Evolutionary conservation across 208 protist genomes (phyloP), one percentile per base, ranked within the genome.

Genomic region (Leishmania tarentolae): DNA sequence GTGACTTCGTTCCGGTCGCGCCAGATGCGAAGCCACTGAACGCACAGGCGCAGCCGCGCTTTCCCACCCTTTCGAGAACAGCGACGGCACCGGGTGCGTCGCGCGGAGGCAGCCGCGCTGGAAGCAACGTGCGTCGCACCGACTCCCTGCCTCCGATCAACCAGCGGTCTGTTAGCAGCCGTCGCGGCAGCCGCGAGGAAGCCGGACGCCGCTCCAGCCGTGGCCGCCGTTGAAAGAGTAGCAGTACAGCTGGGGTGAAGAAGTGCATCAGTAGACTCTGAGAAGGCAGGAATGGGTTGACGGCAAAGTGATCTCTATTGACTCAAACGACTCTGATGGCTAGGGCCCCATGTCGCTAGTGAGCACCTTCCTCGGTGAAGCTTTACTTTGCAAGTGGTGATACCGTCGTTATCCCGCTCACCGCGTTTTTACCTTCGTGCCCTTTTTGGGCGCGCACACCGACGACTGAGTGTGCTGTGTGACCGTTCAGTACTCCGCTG

Each of bases 1-100:
- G 84, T 15, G 88, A 93, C 74, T 89, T 90, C 28, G 90, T 93
- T 24, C 86, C 88, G 28, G 87, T 93, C 3, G 84, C 84, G 6
- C 82, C 86, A 1, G 91, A 96, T 69, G 91, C 89, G 50, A 91
- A 88, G 80, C 92, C 88, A 80, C 83, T 96, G 44, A 82, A 69
- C 19, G 74, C 75, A 44, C 86, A 88, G 71, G 75, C 85, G 53
- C 78, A 87, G 68, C 86, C 86, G 35, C 89, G 92, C 76, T 94
- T 96, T 81, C 90, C 92, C 31, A 80, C 83, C 46, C 76, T 92
- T 57, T 78, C 78, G 35, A 87, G 90, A 47, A 91, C 89, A 11
- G 83, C 86, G 63, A 95, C 90, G 42, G 89, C 85, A 1, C 88
- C 92, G 31, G 84, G 78, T 46, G 59, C 79, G 24, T 90, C 86